Evolutionary conservation across 306 rosid genomes (phyloP).

Genomic region (Cotoneaster glaucophyllus): DNA sequence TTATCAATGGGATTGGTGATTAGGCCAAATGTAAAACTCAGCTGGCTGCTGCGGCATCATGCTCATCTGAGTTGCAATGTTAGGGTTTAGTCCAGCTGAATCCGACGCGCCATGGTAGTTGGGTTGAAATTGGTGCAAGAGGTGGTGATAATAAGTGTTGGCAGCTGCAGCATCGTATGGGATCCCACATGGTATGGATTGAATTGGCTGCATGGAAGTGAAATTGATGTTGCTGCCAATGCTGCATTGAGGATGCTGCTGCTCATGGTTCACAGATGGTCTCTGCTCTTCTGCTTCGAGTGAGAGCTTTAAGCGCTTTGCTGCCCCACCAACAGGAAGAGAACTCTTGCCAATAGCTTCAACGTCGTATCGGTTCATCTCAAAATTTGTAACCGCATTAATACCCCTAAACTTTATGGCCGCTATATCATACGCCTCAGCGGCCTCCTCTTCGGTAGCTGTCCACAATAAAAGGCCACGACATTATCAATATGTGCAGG

Average conservation of each 20-base stretch:
- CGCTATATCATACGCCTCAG: constrained; percentile 92
- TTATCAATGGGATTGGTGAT: constrained; percentile 45
- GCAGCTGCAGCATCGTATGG: constrained; percentile 50
- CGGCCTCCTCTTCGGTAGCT: constrained; percentile 99
- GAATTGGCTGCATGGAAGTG: constrained; percentile 45
- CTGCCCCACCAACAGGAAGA: constrained; percentile 88
- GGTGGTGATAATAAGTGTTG: constrained; percentile 48
- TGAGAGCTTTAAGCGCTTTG: constrained; percentile 78
- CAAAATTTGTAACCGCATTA: constrained; percentile 89
- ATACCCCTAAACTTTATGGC: constrained; percentile 91
- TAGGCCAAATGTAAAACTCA: constrained; percentile 88
- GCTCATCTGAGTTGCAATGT: constrained; percentile 22
- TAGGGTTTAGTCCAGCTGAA: constrained; percentile 6
- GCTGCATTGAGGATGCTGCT: constrained; percentile 39
- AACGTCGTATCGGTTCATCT: constrained; percentile 88
- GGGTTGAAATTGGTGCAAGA: constrained; percentile 58
- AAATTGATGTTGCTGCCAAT: constrained; percentile 51
- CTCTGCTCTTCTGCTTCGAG: constrained; percentile 68
- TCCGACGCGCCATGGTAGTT: constrained; percentile 28
- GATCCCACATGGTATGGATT: constrained; percentile 56
- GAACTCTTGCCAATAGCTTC: constrained; percentile 74
- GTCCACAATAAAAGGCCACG: constrained; percentile 5
- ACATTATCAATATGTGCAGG: neutral
- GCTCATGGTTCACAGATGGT: constrained; percentile 18
- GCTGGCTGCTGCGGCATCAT: constrained; percentile 35